These are phyloP conservation scores for Rhizopogon sp. DNA, from an alignment of 768 basidiomycete genomes.

Conservation along the genomic window DNA sequence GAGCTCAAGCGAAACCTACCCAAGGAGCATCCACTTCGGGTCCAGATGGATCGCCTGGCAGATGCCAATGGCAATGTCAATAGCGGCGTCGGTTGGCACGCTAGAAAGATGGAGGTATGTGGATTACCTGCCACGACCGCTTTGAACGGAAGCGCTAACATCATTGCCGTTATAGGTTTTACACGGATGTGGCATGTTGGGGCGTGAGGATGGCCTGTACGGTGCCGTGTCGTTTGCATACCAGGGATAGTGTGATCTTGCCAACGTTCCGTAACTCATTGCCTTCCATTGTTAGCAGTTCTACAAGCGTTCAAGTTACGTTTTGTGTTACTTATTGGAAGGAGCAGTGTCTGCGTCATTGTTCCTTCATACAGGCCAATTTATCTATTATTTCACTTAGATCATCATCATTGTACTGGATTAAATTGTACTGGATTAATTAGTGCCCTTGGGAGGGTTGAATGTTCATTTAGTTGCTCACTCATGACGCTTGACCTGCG, in stretches of 20 bases:
- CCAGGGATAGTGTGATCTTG: slow-evolving; percentile 51
- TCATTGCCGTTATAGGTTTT: slow-evolving; percentile 48
- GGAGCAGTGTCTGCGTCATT: not conserved
- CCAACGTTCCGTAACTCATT: not conserved
- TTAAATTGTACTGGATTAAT: slow-evolving; percentile 5
- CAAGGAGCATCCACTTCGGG: slow-evolving; percentile 59
- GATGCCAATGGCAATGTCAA: slow-evolving; percentile 86
- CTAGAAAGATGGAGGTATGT: slow-evolving; percentile 92
- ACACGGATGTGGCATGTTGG: slow-evolving; percentile 86
- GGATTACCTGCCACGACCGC: not conserved
- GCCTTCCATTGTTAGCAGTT: no score
- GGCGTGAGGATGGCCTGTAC: slow-evolving; percentile 89
- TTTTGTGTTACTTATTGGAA: no score
- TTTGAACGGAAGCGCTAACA: slow-evolving; percentile 1
- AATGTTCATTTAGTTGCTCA: not conserved
- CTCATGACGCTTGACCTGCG: not conserved
- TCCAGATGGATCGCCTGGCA: slow-evolving; percentile 67
- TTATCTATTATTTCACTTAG: not conserved
- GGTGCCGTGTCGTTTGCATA: slow-evolving; percentile 94
- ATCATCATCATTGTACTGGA: not conserved
- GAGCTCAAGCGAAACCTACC: slow-evolving; percentile 56
- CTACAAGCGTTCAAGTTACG: no score
- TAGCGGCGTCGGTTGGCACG: slow-evolving; percentile 92
- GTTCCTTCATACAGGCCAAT: not conserved
- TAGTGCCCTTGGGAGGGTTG: slow-evolving; percentile 5